phyloP scores from a whole-genome alignment of 2,329 filamentous ascomycete species.

The Sordariomycetes sp. region DNA sequence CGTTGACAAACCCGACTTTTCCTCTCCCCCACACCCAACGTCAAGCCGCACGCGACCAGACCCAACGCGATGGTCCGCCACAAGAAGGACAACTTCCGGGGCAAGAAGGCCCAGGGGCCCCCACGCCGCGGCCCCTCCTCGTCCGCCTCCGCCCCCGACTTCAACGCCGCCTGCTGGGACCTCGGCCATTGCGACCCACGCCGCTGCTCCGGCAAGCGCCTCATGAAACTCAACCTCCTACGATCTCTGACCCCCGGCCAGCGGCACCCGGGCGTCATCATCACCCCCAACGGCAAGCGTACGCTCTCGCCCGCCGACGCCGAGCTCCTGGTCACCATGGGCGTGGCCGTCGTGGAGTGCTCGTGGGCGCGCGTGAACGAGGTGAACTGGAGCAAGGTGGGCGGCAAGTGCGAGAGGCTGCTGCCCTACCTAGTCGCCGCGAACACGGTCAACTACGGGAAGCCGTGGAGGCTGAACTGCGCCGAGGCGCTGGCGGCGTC shows the following conservation, averaged over 20 bases:
- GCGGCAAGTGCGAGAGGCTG: slow-evolving; percentile 81
- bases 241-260: slow-evolving; percentile 84
- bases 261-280: slow-evolving; percentile 81
- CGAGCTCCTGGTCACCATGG: slow-evolving; percentile 71
- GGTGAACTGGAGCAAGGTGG: slow-evolving; percentile 81
- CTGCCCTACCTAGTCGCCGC: slow-evolving; percentile 92
- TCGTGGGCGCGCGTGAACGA: slow-evolving; percentile 91
- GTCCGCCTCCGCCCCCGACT: slow-evolving; percentile 34
- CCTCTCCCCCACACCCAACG: background rate
- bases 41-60: background rate
- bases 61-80: slow-evolving; percentile 68
- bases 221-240: slow-evolving; percentile 90
- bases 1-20: background rate
- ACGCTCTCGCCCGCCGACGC: slow-evolving; percentile 73
- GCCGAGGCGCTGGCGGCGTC: slow-evolving; percentile 88
- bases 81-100: slow-evolving; percentile 78
- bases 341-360: slow-evolving; percentile 92
- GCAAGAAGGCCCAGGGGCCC: slow-evolving; percentile 50
- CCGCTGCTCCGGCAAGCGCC: slow-evolving; percentile 85
- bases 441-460: slow-evolving; percentile 94
- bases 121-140: slow-evolving; percentile 41
- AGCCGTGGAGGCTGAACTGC: slow-evolving; percentile 89
- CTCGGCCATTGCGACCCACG: slow-evolving; percentile 96
- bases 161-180: slow-evolving; percentile 97
- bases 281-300: slow-evolving; percentile 86